Base-by-base conservation (phyloP, 2,329 filamentous ascomycete species). In the Periglandula ipomoeae region DNA sequence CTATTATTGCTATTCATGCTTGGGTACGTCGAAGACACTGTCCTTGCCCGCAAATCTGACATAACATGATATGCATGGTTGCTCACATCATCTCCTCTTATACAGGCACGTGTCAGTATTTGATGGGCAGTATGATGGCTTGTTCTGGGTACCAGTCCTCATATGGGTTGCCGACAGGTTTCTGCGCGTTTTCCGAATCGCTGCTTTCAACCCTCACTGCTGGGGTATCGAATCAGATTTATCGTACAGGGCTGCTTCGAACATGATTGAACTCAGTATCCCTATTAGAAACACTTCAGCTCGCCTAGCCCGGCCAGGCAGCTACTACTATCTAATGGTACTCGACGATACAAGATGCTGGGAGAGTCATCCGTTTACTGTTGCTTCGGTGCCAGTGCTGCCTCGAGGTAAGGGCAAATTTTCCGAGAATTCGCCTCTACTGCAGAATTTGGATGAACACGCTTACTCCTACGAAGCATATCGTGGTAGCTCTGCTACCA, bases 321-420 rank as follows among this genome's bases (percentile, higher is more conserved):
- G 68, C 0, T 73, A 65, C 53, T 75, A 71, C 53, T 75, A 72
- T 48, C 52, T 75, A 1, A 68, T 70, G 42, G 59, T 71, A 5
- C 63, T 74, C 5, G 62, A 68, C 42, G 64, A 64, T 19, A 48
- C 58, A 11, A 56, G 61, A 1, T 66, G 65, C 46, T 76, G 73
- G 73, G 71, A 76, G 50, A 74, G 69, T 50, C 73, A 76, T 40
- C 73, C 73, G 0, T 76, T 76, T 46, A 75, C 73, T 0, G 66
- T 74, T 11, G 69, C 69, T 1, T 60, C 59, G 6, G 53, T 64
- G 54, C 59, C 34, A 46, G 54, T 20, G 48, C 47, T 1, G 24
- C 56, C 8, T 44, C 30, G 0, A 39, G 19, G 11, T n/a, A n/a
- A n/a, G n/a, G n/a, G n/a, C n/a, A n/a, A n/a, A n/a, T n/a, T n/a